A percentile compares a stretch with the other conserved stretches of the same genome.
Conservation (phyloP, 345 rosid species). For the Clarkia xantiana region DNA sequence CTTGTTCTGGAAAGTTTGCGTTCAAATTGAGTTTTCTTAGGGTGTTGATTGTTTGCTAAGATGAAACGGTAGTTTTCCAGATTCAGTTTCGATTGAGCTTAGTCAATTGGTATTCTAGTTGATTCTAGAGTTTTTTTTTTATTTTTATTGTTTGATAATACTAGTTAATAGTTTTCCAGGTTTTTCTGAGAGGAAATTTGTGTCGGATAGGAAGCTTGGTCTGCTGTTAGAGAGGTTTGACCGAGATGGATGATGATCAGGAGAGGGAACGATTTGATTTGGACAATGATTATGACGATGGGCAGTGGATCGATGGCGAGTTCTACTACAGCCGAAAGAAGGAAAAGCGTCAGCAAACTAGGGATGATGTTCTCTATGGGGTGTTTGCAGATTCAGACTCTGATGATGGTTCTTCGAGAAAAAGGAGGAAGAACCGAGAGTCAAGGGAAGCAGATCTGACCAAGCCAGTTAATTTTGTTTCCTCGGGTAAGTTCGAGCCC, state of each 20-base stretch:
- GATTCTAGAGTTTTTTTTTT: no score
- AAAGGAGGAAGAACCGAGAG: constrained; percentile 41
- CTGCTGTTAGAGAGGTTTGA: no score
- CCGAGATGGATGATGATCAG: constrained; percentile 60
- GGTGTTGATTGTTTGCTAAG: no score
- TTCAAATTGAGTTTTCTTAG: no score
- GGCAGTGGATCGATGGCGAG: constrained; percentile 62
- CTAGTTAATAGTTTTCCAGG: no score
- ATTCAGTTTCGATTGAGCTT: no score
- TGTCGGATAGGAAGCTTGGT: no score
- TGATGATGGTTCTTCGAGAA: constrained; percentile 28
- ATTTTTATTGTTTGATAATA: no score
- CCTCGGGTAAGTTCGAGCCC: constrained; percentile 66
- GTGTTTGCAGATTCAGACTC: constrained; percentile 51
- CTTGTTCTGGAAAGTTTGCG: no score
- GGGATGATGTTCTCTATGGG: constrained; percentile 53
- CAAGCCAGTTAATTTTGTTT: constrained; percentile 70
- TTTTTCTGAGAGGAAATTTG: no score
- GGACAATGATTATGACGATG: constrained; percentile 81
- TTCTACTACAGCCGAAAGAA: constrained; percentile 44
- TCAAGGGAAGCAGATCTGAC: constrained; percentile 42
- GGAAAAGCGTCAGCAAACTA: constrained; percentile 62
- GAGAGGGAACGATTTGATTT: constrained; percentile 75
- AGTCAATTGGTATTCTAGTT: no score
- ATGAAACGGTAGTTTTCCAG: no score